Evolutionary conservation across 208 protist species (phyloP).

Genomic region (Acanthamoeba healyi): DNA sequence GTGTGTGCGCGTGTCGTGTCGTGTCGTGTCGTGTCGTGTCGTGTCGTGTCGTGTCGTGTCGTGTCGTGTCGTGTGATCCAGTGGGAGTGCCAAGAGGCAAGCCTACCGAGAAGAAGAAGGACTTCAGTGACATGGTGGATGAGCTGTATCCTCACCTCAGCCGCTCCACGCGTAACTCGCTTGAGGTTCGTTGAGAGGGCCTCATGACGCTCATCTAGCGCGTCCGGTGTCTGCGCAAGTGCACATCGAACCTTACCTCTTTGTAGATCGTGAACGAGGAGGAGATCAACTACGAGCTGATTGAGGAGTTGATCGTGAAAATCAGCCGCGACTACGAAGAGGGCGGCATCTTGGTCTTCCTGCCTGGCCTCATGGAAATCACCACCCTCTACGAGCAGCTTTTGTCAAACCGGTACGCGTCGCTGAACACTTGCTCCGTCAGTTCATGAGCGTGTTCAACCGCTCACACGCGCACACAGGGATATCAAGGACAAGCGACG

Average conservation of each 20-base stretch:
- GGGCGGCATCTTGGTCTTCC: constrained; percentile 96
- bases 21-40: too few relatives aligned
- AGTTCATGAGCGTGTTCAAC: too few relatives aligned
- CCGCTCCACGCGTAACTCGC: constrained; percentile 83
- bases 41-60: too few relatives aligned
- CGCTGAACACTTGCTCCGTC: not conserved
- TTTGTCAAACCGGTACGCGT: constrained; percentile 4
- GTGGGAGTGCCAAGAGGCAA: constrained; percentile 76
- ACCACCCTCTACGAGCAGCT: constrained; percentile 93
- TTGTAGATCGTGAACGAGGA: constrained; percentile 91
- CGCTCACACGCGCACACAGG: not conserved
- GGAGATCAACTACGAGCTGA: constrained; percentile 96
- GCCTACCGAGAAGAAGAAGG: not conserved
- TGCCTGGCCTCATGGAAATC: constrained; percentile 97
- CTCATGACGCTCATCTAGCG: not conserved
- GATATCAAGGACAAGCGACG: constrained; percentile 85
- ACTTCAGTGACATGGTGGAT: constrained; percentile 79
- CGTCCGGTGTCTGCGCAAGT: constrained; percentile 4
- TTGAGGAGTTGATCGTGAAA: constrained; percentile 93
- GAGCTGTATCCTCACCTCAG: constrained; percentile 77
- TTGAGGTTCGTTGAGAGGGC: constrained; percentile 84
- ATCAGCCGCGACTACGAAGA: constrained; percentile 87
- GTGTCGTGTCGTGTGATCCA: not conserved
- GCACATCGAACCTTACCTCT: not conserved
- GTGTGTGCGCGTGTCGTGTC: too few relatives aligned